Evolutionary conservation across 805 yeast genomes (phyloP), one percentile per base, ranked within the genome.

Genomic region (Candida awuae): DNA sequence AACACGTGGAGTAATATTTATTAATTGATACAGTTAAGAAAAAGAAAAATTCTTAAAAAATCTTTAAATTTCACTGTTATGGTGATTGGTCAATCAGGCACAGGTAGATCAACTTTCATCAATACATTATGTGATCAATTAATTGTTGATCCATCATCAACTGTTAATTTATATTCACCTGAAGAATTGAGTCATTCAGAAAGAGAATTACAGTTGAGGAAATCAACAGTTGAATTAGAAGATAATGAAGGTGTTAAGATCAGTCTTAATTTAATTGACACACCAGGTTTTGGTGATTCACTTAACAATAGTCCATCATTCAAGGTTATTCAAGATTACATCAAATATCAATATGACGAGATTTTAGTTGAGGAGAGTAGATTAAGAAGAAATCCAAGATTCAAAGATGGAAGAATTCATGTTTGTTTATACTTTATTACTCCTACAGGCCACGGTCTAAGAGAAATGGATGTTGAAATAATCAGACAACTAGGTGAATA

Each of bases 91-190:
- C 82, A 84, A 55, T 75, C 80, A 34, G 97, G 97, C 2, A 66
- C 78, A 33, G 96, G 96, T 14, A 74, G 95, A 58, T 82, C 95
- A n/a, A 87, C 95, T 5, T 81, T 87, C 53, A 84, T 88, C 58
- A 87, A 88, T 65, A 82, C 94, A 27, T 68, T 87, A 38, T 87
- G 96, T 64, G 95, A 84, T 43, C 92, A 87, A 48, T 78, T 82
- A 50, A 87, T 87, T 28, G 90, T 83, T 10, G 85, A 82, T 30
- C 70, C 78, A 1, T 74, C 84, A 2, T 71, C 80, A 22, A 77
- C 86, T 12, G 47, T 44, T 12, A 44, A 45, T 29, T 34, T 43
- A 25, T 55, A 55, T 38, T 39, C 59, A 4, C 60, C 59, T 1
- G 61, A 79, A 27, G 85, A 80, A 47, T 65, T 73, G n/a, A 56